Conservation (phyloP, 2,329 filamentous ascomycete genomes). For the Cladorrhinum sp. region DNA sequence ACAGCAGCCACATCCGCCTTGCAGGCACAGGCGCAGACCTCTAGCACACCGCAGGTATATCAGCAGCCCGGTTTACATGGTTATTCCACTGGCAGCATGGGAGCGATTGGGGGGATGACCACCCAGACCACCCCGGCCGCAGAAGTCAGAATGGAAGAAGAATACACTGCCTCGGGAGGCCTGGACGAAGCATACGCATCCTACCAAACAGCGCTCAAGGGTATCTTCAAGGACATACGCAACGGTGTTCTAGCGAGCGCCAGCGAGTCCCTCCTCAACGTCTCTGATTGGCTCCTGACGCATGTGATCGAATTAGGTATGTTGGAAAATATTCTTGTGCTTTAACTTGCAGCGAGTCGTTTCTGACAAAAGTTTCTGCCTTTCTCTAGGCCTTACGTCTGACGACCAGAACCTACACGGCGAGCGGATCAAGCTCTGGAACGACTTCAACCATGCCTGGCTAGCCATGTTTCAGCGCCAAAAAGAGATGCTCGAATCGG, state of each 20-base stretch:
- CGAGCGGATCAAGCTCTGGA: slow-evolving; percentile 82
- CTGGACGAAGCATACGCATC: slow-evolving; percentile 67
- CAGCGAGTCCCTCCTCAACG: slow-evolving; percentile 49
- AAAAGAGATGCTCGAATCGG: slow-evolving; percentile 66
- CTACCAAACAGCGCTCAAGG: slow-evolving; percentile 60
- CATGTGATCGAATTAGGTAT: slow-evolving; percentile 55
- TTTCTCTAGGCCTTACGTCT: slow-evolving; percentile 67
- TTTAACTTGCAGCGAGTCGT: not conserved
- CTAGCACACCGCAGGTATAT: slow-evolving; percentile 59
- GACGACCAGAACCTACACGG: slow-evolving; percentile 75
- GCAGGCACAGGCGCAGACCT: slow-evolving; percentile 47
- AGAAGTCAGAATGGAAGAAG: slow-evolving; percentile 54
- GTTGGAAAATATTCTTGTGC: slow-evolving; percentile 25
- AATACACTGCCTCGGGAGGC: slow-evolving; percentile 52
- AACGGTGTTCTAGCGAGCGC: slow-evolving; percentile 48
- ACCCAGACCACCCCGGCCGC: slow-evolving; percentile 39
- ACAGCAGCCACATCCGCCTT: slow-evolving; percentile 55
- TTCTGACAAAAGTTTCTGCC: slow-evolving; percentile 3
- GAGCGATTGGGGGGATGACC: slow-evolving; percentile 44
- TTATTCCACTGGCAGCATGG: slow-evolving; percentile 46
- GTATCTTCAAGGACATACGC: slow-evolving; percentile 69
- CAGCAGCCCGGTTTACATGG: slow-evolving; percentile 57
- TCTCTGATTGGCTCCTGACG: slow-evolving; percentile 55
- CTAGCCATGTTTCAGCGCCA: slow-evolving; percentile 79
- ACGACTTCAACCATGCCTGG: slow-evolving; percentile 93